Percentiles rank a stretch among this genome's conserved stretches.
Evolutionary conservation across 805 yeast genomes (phyloP).

Genomic region (Metschnikowia lachancei): DNA sequence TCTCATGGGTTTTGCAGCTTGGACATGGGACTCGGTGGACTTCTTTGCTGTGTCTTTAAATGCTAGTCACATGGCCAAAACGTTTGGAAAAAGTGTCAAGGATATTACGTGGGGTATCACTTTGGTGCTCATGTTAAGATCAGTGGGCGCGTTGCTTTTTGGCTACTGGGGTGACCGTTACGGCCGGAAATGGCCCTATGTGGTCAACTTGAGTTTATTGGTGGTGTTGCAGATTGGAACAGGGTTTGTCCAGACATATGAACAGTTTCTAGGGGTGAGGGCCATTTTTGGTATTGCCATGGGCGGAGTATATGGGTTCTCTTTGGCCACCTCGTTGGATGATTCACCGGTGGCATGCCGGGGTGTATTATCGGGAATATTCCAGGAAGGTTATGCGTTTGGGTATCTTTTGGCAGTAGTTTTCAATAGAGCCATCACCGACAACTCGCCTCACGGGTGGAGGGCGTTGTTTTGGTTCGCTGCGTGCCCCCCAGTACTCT

Average conservation of each 20-base stretch:
- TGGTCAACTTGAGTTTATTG: slow-evolving; percentile 45
- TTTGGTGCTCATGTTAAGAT: slow-evolving; percentile 63
- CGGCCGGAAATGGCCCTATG: slow-evolving; percentile 61
- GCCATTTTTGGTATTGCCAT: slow-evolving; percentile 64
- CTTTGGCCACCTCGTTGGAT: slow-evolving; percentile 65
- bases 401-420: slow-evolving; percentile 68
- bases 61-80: slow-evolving; percentile 45
- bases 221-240: slow-evolving; percentile 59
- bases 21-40: slow-evolving; percentile 70
- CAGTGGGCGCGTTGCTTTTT: slow-evolving; percentile 63
- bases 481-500: slow-evolving; percentile 62
- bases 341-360: slow-evolving; percentile 57
- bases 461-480: slow-evolving; percentile 67
- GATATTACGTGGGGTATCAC: slow-evolving; percentile 71
- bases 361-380: slow-evolving; percentile 62
- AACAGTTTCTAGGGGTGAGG: slow-evolving; percentile 60
- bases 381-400: slow-evolving; percentile 79
- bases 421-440: slow-evolving; percentile 57
- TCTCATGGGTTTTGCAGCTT: slow-evolving; percentile 50
- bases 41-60: slow-evolving; percentile 58
- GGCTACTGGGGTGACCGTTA: slow-evolving; percentile 59
- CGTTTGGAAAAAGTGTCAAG: slow-evolving; percentile 46
- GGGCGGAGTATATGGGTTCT: slow-evolving; percentile 71
- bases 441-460: slow-evolving; percentile 54
- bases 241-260: slow-evolving; percentile 55